phyloP scores from a whole-genome alignment of 2,329 filamentous ascomycete genomes.

The Claviceps pazoutovae region DNA sequence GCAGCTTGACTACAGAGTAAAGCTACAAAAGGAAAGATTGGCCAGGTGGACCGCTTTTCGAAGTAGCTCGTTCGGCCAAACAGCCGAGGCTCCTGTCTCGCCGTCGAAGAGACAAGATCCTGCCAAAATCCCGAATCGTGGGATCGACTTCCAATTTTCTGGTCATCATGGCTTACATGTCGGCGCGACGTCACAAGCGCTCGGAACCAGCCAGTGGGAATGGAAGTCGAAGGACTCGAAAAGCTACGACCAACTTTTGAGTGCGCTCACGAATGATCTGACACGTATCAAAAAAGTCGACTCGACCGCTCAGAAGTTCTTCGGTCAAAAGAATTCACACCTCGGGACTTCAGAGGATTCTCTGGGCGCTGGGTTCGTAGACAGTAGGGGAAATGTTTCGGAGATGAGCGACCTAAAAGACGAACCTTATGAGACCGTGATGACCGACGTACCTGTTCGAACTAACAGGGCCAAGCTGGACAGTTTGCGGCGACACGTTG shows the following conservation, averaged over 20 bases:
- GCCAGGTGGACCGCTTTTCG: constrained; percentile 61
- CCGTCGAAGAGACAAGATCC: constrained; percentile 11
- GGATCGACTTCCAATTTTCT: constrained; percentile 40
- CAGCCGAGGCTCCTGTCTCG: constrained; percentile 9
- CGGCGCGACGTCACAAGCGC: constrained; percentile 15
- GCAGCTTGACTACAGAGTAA: constrained; percentile 56
- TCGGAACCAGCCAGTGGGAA: constrained; percentile 13
- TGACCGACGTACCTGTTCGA: constrained; percentile 10
- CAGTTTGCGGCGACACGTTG: constrained; percentile 10
- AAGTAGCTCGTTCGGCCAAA: constrained; percentile 28
- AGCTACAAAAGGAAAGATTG: constrained; percentile 52
- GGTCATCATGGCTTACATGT: constrained; percentile 35
- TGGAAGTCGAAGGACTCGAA: constrained; percentile 16
- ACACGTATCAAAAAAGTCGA: constrained; percentile 12
- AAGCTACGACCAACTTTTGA: constrained; percentile 31
- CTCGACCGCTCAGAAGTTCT: constrained; percentile 9
- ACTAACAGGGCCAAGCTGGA: constrained; percentile 13
- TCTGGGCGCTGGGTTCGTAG: constrained; percentile 6
- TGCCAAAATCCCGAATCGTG: constrained; percentile 17
- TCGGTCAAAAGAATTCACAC: not conserved
- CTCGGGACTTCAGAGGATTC: not conserved
- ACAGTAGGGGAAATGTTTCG: constrained; percentile 19
- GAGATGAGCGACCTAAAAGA: constrained; percentile 42
- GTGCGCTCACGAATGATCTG: constrained; percentile 28
- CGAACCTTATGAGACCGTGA: constrained; percentile 15